A percentile compares a stretch with the other conserved stretches of the same genome.
These are phyloP conservation scores for Syzygium aqueum DNA, from an alignment of 345 rosid genomes.

Conservation along the genomic window DNA sequence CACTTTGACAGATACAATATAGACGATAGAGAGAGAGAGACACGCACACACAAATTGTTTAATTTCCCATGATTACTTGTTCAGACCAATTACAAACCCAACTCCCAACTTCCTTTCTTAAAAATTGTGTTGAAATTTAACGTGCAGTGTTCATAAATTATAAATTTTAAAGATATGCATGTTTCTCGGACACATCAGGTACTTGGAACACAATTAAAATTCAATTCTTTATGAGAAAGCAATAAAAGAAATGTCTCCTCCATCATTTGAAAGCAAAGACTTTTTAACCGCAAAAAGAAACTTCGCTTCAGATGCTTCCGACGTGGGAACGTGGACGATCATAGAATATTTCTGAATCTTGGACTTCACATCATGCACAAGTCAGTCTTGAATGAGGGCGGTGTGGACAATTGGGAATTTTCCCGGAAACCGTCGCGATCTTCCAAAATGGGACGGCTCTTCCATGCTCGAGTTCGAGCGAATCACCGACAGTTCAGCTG, in stretches of 20 bases:
- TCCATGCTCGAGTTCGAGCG: not conserved
- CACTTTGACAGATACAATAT: not conserved
- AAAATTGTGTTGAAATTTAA: not conserved
- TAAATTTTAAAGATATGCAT: not conserved
- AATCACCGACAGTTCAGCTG: not conserved
- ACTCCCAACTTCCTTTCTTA: not conserved
- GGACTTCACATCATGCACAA: not conserved
- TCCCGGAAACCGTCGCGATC: not conserved
- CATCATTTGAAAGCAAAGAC: not conserved
- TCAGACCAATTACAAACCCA: not conserved
- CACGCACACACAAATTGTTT: not conserved
- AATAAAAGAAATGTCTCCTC: not conserved
- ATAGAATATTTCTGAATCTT: not conserved
- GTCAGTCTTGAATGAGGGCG: not conserved
- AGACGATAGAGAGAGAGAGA: not conserved
- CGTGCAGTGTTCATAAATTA: not conserved
- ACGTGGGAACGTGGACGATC: not conserved
- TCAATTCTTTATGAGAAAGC: not conserved
- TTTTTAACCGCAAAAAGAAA: not conserved
- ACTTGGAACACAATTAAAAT: not conserved
- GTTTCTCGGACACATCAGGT: not conserved
- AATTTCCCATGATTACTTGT: not conserved
- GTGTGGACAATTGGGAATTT: not conserved
- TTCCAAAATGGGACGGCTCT: not conserved
- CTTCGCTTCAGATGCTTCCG: not conserved